Evolutionary conservation across 768 basidiomycete species (phyloP).

Genomic region (Lentinula sp.): DNA sequence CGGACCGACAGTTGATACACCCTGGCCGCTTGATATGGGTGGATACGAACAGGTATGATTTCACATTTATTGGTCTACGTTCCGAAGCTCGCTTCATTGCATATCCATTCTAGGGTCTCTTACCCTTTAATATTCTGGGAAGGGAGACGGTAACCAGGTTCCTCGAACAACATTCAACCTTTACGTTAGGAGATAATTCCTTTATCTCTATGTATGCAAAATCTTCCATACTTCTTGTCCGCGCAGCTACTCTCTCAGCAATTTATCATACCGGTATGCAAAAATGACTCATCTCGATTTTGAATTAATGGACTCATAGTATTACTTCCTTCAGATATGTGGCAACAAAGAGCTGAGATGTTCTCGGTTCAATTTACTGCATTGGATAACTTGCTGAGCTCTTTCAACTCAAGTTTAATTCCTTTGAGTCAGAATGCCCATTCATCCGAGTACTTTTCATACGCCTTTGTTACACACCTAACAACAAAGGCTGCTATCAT

Average conservation of each 20-base stretch:
- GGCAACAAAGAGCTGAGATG: not conserved
- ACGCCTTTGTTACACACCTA: slow-evolving; percentile 19
- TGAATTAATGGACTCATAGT: not conserved
- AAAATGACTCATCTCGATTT: not conserved
- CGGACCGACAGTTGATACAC: slow-evolving; percentile 4
- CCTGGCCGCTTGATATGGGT: slow-evolving; percentile 7
- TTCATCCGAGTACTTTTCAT: slow-evolving; percentile 7
- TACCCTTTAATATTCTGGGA: slow-evolving; percentile 18
- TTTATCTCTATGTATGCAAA: not conserved
- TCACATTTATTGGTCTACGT: not conserved
- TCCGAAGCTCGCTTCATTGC: not conserved
- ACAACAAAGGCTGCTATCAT: slow-evolving; percentile 19
- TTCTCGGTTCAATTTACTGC: slow-evolving; percentile 10
- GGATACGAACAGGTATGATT: slow-evolving; percentile 9
- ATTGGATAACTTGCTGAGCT: slow-evolving; percentile 19
- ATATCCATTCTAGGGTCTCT: not conserved
- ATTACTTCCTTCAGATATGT: not conserved
- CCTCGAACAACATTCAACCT: not conserved
- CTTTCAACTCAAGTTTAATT: slow-evolving; percentile 5
- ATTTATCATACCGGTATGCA: not conserved
- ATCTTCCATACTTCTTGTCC: not conserved
- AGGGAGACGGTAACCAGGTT: not conserved
- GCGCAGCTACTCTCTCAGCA: not conserved
- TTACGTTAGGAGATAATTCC: not conserved
- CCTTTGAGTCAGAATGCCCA: slow-evolving; percentile 4